Base-by-base conservation (phyloP, 2,329 filamentous ascomycete genomes). In the Apiospora pterosperma region DNA sequence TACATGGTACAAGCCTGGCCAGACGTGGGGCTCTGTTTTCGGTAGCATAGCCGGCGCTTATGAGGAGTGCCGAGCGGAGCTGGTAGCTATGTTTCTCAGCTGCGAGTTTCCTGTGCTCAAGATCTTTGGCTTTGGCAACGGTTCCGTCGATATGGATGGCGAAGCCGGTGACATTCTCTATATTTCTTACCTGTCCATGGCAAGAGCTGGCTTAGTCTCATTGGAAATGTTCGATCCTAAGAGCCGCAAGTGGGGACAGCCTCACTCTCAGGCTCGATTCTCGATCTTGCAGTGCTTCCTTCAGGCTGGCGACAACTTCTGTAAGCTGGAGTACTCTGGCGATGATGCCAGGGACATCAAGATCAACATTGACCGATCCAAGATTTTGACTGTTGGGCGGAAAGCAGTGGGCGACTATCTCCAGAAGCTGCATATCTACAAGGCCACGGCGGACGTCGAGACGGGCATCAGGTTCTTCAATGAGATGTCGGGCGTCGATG, bases 211-310 rank as follows among this genome's bases (percentile, higher is more conserved):
- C 66, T 83, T 99, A 55, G 87, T 89, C 6, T 91, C 94, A 1
- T 85, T 98, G 25, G 95, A 98, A 76, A 93, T 96, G 84, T 98
- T 93, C 93, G 93, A 97, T 73, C 93, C 93, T 6, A 94, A 94
- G 80, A 89, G 86, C 71, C 84, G 89, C 69, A 97, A 97, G 80
- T 97, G 94, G 94, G 94, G 94, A 10, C 94, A 97, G 78, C 87
- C 91, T 68, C 93, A 97, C 75, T 96, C 93, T 79, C 93, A 97
- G 78, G 94, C 93, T 25, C 91, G 94, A 12, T 97, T 93, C 80
- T 92, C 90, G 62, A 97, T 97, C 72, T 81, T 97, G 44, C 67
- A 85, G 74, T 94, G 89, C 71, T 94, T 97, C 85, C 85, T 97
- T 21, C 86, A 91, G 70, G 94, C 93, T 0, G 92, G 91, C n/a